Evolutionary conservation across 2,329 filamentous ascomycete genomes (phyloP), one percentile per base, ranked within the genome.

Genomic region (Curvularia spicifera): DNA sequence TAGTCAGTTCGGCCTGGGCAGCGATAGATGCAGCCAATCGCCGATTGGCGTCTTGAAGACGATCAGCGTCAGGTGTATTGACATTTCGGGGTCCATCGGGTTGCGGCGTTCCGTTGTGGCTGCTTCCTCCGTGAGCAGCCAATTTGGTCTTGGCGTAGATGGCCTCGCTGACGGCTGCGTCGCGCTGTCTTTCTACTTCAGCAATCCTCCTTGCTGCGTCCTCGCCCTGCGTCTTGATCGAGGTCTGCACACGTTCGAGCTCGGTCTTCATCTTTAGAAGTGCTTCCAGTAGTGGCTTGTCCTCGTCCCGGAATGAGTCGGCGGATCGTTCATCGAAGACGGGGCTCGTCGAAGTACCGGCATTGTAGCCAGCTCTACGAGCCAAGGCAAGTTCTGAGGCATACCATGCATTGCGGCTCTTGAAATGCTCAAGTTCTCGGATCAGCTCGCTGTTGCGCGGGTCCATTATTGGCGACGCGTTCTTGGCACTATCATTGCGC

Each of bases 391-490:
- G 82, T 78, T 99, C 95, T 0, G 94, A 97, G 7, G 93, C 92
- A 76, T 96, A 97, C 95, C 95, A 99, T 0, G 94, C 94, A 78
- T 97, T 98, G 51, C 91, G 87, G 71, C 90, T 95, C 70, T 91
- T 91, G 3, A 89, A 85, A 8, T 87, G 84, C 73, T 99, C 94
- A 2, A 99, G 83, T 73, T 99, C 95, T 73, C 95, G 94, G 13
- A 91, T 82, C 12, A 97, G 77, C 0, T 90, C 88, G 62, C 91
- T 89, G 1, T 89, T 89, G 65, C 89, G 87, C 35, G 73, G 71
- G 82, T 71, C 87, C 84, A 74, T 85, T 75, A 64, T 84, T 79
- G 58, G 90, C 84, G 59, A 89, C 80, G 74, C 87, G 78, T 71
- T 89, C 77, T 67, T 81, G 77, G 67, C 90, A 67, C 62, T 87